These are phyloP conservation scores for Penicillium sp. DNA, from an alignment of 2,329 filamentous ascomycete species.

Conservation along the genomic window DNA sequence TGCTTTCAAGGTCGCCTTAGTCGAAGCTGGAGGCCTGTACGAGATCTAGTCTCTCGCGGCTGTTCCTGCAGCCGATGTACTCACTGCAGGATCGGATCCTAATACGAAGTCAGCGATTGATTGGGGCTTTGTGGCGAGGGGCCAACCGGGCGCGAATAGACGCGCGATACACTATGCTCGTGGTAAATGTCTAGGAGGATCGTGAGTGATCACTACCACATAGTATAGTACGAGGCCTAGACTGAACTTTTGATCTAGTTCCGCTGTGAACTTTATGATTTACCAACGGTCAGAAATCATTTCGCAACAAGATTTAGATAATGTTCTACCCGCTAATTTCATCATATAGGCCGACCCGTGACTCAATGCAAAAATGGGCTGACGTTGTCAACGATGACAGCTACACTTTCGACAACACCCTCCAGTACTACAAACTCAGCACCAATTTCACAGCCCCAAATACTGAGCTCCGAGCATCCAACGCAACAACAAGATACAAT, in stretches of 20 bases:
- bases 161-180: slow-evolving; percentile 32
- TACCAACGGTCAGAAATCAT: slow-evolving; percentile 31
- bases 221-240: not conserved
- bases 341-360: slow-evolving; percentile 21
- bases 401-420: slow-evolving; percentile 32
- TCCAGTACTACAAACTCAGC: slow-evolving; percentile 35
- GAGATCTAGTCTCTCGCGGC: slow-evolving; percentile 27
- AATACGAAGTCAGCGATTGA: slow-evolving; percentile 20
- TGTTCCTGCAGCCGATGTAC: slow-evolving; percentile 26
- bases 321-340: not conserved
- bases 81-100: slow-evolving; percentile 31
- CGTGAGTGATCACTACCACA: slow-evolving; percentile 17
- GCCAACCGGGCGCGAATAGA: slow-evolving; percentile 30
- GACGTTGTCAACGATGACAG: slow-evolving; percentile 32
- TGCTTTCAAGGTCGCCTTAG: slow-evolving; percentile 30
- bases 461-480: slow-evolving; percentile 23
- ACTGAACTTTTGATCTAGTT: slow-evolving; percentile 19
- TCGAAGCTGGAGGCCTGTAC: slow-evolving; percentile 38
- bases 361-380: slow-evolving; percentile 35
- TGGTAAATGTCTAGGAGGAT: slow-evolving; percentile 36
- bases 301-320: not conserved
- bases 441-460: slow-evolving; percentile 34
- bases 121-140: slow-evolving; percentile 32
- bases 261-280: slow-evolving; percentile 36
- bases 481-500: slow-evolving; percentile 31